Base-by-base conservation (phyloP, 257 asterid genomes). In the Plantago ovata region DNA sequence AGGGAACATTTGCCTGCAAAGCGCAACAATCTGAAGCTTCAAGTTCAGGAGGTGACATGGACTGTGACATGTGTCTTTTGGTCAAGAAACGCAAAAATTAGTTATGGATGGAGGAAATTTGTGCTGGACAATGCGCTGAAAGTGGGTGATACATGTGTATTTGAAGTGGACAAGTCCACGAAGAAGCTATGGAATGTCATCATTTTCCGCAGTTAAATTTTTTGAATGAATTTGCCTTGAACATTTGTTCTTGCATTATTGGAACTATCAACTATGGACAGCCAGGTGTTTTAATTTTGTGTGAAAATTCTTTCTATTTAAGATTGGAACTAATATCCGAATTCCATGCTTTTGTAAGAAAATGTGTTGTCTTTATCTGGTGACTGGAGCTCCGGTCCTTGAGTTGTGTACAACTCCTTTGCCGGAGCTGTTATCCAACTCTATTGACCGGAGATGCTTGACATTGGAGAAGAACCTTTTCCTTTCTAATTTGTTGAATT, bases 91-190 rank as follows among this genome's bases (percentile, higher is more conserved):
- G 66, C 62, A 40, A 8, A 10, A 3, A 12, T 38, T 9, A 4
- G 9, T 13, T 1, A 15, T 38, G 54, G 72, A n/a, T 73, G 72
- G 78, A 68, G n/a, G 65, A 19, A 64, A 42, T 64, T 73, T 32
- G 69, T 60, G 56, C 49, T 1, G 60, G 74, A 72, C 28, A 67
- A 67, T 59, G 9, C 39, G 24, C 47, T 68, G 16, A 20, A 38
- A 10, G 10, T 58, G 1, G 74, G 74, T 0, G 78, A 72, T 53
- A 48, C 23, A 13, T 72, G 71, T 21, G 71, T 53, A 7, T 73
- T 73, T 36, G 74, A 68, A 68, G 49, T 54, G 42, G 28, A 40
- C 11, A 18, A 38, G 10, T 20, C 22, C 18, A 7, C 56, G n/a
- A 24, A 11, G 42, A 7, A 7, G 41, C 1, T 13, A 42, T 58